These are phyloP conservation scores for Bolboschoenus planiculmis DNA, from an alignment of 176 grass and related monocot genomes.

Conservation along the genomic window DNA sequence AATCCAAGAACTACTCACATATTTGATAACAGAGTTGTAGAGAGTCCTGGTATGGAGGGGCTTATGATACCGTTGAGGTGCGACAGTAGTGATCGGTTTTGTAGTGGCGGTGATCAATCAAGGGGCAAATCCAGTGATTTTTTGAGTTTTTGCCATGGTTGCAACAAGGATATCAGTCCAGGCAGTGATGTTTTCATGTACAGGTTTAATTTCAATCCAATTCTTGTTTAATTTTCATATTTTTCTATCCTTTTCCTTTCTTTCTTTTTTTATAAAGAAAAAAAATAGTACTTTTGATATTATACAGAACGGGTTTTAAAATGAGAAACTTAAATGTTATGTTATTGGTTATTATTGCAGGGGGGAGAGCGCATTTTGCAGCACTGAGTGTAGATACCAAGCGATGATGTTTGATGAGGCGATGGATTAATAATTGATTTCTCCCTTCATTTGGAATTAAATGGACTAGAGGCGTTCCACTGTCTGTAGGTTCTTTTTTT, in stretches of 20 bases:
- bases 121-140: slow-evolving; percentile 12
- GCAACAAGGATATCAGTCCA: slow-evolving; percentile 49
- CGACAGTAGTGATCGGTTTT: slow-evolving; percentile 13
- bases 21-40: slow-evolving; percentile 49
- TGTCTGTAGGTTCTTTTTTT: slow-evolving; percentile 3
- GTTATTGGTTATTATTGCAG: slow-evolving; percentile 25
- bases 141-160: slow-evolving; percentile 56
- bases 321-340: background rate
- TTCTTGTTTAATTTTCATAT: background rate
- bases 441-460: background rate
- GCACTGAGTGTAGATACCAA: slow-evolving; percentile 47
- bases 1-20: slow-evolving; percentile 58
- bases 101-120: background rate
- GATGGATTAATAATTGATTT: slow-evolving; percentile 27
- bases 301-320: background rate
- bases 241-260: slow-evolving; percentile 1
- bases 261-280: no score
- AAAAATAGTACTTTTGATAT: background rate
- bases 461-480: background rate
- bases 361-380: slow-evolving; percentile 65
- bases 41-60: slow-evolving; percentile 18
- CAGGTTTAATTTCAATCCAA: slow-evolving; percentile 30
- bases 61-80: slow-evolving; percentile 12
- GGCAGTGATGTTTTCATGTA: slow-evolving; percentile 71
- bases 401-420: slow-evolving; percentile 44